A percentile compares a stretch with the other conserved stretches of the same genome.
These are phyloP conservation scores for Mycena galopus DNA, from an alignment of 768 basidiomycete genomes.

Conservation along the genomic window DNA sequence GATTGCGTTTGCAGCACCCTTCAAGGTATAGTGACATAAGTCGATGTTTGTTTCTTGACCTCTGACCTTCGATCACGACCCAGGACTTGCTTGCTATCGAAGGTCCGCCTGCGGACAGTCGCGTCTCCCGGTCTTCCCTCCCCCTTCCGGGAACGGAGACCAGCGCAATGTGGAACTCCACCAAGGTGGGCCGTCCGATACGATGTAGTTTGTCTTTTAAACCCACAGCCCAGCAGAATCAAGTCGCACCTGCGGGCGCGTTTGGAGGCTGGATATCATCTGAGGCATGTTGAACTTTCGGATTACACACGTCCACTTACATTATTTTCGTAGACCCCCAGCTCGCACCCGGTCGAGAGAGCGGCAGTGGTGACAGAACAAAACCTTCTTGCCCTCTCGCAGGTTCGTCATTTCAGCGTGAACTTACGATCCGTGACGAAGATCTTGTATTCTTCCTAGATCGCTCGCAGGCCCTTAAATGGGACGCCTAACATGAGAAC, in stretches of 20 bases:
- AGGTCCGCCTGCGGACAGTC: neutral
- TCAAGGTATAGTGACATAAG: neutral
- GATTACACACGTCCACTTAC: no score
- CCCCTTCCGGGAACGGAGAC: slow-evolving; percentile 7
- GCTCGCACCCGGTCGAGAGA: no score
- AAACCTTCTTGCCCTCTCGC: neutral
- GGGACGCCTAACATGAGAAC: neutral
- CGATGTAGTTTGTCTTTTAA: no score
- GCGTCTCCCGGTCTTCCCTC: neutral
- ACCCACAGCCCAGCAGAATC: neutral
- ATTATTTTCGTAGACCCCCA: no score
- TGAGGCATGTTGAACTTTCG: no score
- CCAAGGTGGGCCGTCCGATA: neutral
- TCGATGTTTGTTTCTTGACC: no score
- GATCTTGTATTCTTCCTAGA: neutral
- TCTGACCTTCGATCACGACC: neutral
- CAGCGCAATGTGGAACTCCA: neutral
- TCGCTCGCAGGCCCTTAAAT: neutral
- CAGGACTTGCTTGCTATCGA: slow-evolving; percentile 8
- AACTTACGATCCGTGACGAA: neutral
- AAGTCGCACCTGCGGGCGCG: no score
- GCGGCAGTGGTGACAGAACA: no score
- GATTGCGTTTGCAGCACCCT: neutral
- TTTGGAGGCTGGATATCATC: no score
- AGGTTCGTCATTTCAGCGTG: neutral